Base-by-base conservation (phyloP, 2,329 filamentous ascomycete species). In the Aschersonia sp. region DNA sequence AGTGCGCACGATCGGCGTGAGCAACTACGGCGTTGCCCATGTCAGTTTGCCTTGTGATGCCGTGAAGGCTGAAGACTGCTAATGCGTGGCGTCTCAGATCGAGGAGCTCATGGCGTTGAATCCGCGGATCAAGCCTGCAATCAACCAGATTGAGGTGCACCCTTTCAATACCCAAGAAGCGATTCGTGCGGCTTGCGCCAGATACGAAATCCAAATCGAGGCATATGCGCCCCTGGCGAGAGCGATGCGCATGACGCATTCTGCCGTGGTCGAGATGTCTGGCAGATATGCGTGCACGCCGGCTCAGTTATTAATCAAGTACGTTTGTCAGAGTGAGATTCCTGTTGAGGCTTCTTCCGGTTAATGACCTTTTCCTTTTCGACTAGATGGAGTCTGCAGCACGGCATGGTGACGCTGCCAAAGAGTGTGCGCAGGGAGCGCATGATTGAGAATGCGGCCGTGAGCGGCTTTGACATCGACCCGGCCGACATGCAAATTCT, bases 131-230 rank as follows among this genome's bases (percentile, higher is more conserved):
- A 61, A 68, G 7, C 85, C 86, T 0, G 76, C 79, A 1, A 77
- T 91, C 46, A 91, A 91, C 57, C 86, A 92, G 65, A 82, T 89
- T 56, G 84, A 91, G 61, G 75, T 89, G 2, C 85, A 91, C 52
- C 85, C 85, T 0, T 92, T 91, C 74, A 87, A 89, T 61, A 88
- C 84, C 2, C 77, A 82, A 47, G 71, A 69, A 0, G 71, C 73
- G 40, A 88, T 92, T 52, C 74, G 78, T 0, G 70, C 74, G 9
- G 80, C 78, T 55, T 86, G 86, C 58, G 71, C 77, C 49, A 66
- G 76, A 51, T 69, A 89, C 53, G 67, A 70, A 40, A 89, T 92
- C 49, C 66, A 82, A 0, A 73, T 92, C 2, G 80, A 92, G 64
- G 86, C 87, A 0, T 94, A 92, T 54, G 85, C 85, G 5, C 87